Evolutionary conservation across 2,329 filamentous ascomycete genomes (phyloP).

Genomic region (Exophiala aquamarina): DNA sequence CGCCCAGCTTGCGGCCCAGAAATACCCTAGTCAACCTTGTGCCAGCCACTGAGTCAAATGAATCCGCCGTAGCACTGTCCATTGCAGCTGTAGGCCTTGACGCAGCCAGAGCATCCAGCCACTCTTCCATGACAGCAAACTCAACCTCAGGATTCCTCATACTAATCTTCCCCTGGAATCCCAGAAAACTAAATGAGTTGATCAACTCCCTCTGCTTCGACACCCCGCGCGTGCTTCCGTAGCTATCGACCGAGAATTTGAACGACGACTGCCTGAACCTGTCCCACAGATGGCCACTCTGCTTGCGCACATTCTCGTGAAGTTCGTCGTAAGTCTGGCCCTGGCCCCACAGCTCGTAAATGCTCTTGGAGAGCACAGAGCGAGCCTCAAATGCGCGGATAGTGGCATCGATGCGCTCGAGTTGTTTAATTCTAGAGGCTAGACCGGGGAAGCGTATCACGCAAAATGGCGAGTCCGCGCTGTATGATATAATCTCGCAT

Average conservation of each 20-base stretch:
- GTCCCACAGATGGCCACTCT: slow-evolving; percentile 65
- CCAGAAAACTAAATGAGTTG: slow-evolving; percentile 76
- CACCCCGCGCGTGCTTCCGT: slow-evolving; percentile 67
- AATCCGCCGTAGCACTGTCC: slow-evolving; percentile 40
- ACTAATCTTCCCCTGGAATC: slow-evolving; percentile 73
- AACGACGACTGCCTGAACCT: slow-evolving; percentile 68
- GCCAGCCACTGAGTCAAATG: slow-evolving; percentile 46
- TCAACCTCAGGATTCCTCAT: slow-evolving; percentile 72
- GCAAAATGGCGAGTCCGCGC: slow-evolving; percentile 77
- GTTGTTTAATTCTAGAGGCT: neutral
- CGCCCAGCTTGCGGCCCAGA: slow-evolving; percentile 70
- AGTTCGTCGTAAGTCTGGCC: slow-evolving; percentile 65
- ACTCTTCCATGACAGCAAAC: slow-evolving; percentile 83
- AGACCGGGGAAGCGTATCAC: slow-evolving; percentile 60
- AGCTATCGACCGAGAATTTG: slow-evolving; percentile 82
- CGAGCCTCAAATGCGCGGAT: slow-evolving; percentile 69
- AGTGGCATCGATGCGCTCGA: slow-evolving; percentile 55
- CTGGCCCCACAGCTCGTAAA: slow-evolving; percentile 86
- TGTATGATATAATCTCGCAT: slow-evolving; percentile 74
- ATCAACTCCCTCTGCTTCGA: slow-evolving; percentile 71
- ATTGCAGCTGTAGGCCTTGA: neutral
- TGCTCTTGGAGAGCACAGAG: slow-evolving; percentile 76
- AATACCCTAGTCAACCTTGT: slow-evolving; percentile 53
- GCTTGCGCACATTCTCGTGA: slow-evolving; percentile 62
- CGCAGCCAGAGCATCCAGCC: slow-evolving; percentile 43